These are phyloP conservation scores for Apophysomyces variabilis DNA, from an alignment of 371 early-diverging fungal genomes.

Conservation along the genomic window DNA sequence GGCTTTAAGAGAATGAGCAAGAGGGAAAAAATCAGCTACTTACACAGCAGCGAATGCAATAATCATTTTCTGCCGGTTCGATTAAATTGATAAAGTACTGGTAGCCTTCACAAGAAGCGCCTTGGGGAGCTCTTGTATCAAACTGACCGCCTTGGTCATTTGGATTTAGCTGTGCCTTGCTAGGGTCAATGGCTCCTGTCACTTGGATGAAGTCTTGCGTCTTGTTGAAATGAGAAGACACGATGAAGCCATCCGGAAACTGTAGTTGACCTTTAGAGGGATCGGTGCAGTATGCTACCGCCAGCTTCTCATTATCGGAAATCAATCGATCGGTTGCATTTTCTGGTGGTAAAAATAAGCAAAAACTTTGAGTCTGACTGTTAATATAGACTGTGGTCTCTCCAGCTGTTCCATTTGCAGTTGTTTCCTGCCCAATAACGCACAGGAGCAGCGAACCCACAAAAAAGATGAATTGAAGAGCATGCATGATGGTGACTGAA, in stretches of 20 bases:
- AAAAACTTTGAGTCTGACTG: conserved; percentile 19
- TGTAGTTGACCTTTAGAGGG: conserved; percentile 32
- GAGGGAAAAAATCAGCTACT: background rate
- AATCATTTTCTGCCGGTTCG: conserved; percentile 42
- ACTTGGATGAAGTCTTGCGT: conserved; percentile 43
- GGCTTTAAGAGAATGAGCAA: too few species aligned
- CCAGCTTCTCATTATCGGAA: conserved; percentile 30
- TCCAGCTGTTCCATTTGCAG: background rate
- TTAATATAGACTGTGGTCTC: background rate
- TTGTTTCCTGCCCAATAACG: background rate
- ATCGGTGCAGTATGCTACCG: conserved; percentile 32
- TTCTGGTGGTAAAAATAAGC: conserved; percentile 51
- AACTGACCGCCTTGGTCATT: conserved; percentile 56
- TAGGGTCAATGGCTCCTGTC: conserved; percentile 45
- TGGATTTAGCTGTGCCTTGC: conserved; percentile 33
- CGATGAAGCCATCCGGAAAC: conserved; percentile 42
- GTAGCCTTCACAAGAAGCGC: conserved; percentile 41
- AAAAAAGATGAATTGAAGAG: background rate
- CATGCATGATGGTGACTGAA: background rate
- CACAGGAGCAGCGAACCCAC: background rate
- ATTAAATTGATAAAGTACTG: conserved; percentile 47
- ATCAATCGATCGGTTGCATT: conserved; percentile 25
- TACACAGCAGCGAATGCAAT: conserved; percentile 50
- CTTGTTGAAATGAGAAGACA: conserved; percentile 28
- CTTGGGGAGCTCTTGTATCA: conserved; percentile 18